Base-by-base conservation (phyloP, 768 basidiomycete genomes). In the Lyophyllum atratum region DNA sequence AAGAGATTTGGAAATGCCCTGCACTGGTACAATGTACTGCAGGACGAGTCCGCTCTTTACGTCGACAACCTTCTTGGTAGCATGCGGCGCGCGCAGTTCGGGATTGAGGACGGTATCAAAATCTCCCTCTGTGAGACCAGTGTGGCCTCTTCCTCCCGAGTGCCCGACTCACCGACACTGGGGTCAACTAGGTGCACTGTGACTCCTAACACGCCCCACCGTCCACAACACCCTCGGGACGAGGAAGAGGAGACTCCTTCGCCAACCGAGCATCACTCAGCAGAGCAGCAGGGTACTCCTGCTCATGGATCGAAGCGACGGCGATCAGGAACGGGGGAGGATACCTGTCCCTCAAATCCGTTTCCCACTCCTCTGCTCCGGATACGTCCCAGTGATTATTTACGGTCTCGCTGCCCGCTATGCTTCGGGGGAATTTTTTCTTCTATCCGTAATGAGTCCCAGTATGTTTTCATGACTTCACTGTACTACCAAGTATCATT, bases 331-430 rank as follows among this genome's bases (percentile, higher is more conserved):
- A n/a, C 2, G 29, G 8, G 46, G 11, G 22, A 55, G 22, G 22
- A 28, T 11, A 40, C 31, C 31, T 12, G 12, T 6, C 25, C 39
- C 44, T 43, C 47, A 7, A 51, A 51, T 25, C 56, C 56, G n/a
- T 58, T 58, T 47, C 31, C 54, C 3, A 46, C 48, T 25, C 45
- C 54, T 34, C 46, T 37, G 6, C 45, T 15, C 2, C 54, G 28
- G 11, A 26, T 11, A 39, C 50, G 52, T 1, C 64, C 65, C 9
- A 60, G 57, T 43, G 61, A 66, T 17, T 68, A 68, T 52, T 53
- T 70, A 5, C 51, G 49, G 28, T 51, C 28, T 11, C 51, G 52
- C 7, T 66, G 61, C 49, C 63, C 59, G 0, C 42, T 62, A 1
- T 66, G 62, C 37, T 63, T 66, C 44, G 60, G 58, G n/a, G 64